Evolutionary conservation across 352 stramenopile species (phyloP), one percentile per base, ranked within the genome.

Genomic region (Pythium aquatile): DNA sequence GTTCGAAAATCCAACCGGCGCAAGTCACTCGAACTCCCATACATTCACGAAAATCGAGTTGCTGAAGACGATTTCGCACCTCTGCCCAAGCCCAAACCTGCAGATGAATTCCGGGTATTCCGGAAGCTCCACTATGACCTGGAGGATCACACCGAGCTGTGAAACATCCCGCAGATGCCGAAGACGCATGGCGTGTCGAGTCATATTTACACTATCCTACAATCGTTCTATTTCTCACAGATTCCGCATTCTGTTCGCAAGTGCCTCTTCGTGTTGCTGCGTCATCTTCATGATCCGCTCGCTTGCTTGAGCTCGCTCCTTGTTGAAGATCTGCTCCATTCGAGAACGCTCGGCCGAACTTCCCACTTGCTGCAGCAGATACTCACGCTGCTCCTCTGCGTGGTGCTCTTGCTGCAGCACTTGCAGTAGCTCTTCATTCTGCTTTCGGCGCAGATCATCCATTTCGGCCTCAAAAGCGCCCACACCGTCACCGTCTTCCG

Each of bases 261-360:
- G 62, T 14, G 72, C 73, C 8, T 81, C 62, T 44, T 96, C 87
- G 57, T 94, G 85, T 14, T 75, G 69, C 40, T 91, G 68, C 1
- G 84, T 96, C 11, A 96, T 60, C 33, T 76, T 69, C 84, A 93
- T 88, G 63, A 94, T 96, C 1, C 84, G 83, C 53, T 94, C 85
- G 65, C 87, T 96, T 3, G 82, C 84, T 20, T 81, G 70, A 8
- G 75, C 75, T 40, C 87, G 76, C 51, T 96, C 85, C 52, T 77
- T 77, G 56, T 79, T 74, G 53, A 93, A 96, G 26, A 90, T 79
- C 48, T 75, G 60, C 59, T 94, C 81, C 58, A 96, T 78, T 2
- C 84, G 79, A 4, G 55, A 58, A 10, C 68, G 71, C 53, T 96
- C 87, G 2, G 47, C 49, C 6, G 58, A 51, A 51, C 72, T 63